Conservation (phyloP, 2,329 filamentous ascomycete genomes). For the Hymenoscyphus salicellus region DNA sequence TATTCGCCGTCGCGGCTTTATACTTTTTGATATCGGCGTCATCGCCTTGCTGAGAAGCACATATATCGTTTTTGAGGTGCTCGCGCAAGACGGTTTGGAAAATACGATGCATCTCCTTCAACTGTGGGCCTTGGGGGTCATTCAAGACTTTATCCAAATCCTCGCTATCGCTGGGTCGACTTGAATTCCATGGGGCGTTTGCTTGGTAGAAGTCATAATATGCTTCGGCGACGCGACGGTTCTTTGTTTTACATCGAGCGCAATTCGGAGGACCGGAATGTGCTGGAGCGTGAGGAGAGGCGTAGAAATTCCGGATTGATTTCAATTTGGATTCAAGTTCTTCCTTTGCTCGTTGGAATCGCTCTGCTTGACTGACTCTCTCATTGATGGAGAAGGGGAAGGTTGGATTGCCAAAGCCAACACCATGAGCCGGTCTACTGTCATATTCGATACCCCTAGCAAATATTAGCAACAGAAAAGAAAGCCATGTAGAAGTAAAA, state of each 20-base stretch:
- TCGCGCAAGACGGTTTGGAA: conserved; percentile 27
- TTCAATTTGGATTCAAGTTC: conserved; percentile 25
- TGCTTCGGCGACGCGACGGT: conserved; percentile 27
- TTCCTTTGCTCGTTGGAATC: conserved; percentile 24
- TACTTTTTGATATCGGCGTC: conserved; percentile 14
- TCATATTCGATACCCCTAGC: not conserved
- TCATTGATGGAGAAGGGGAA: conserved; percentile 30
- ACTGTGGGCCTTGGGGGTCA: conserved; percentile 15
- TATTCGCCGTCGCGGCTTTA: conserved; percentile 11
- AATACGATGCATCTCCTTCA: conserved; percentile 27
- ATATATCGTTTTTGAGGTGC: conserved; percentile 28
- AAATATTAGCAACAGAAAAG: not conserved
- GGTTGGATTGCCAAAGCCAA: not conserved
- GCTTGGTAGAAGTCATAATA: conserved; percentile 32
- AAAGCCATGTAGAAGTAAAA: not conserved
- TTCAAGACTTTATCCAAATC: conserved; percentile 27
- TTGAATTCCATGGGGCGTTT: conserved; percentile 26
- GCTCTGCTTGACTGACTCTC: conserved; percentile 26
- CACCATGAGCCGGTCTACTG: not conserved
- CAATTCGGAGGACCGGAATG: conserved; percentile 30
- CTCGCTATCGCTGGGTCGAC: conserved; percentile 19
- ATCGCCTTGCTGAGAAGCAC: conserved; percentile 12
- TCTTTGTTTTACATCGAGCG: conserved; percentile 24
- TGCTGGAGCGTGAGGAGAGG: conserved; percentile 16
- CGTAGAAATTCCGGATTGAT: conserved; percentile 21